Conservation (phyloP, 2,329 filamentous ascomycete species). For the Graphilbum ipis-grandicollis region DNA sequence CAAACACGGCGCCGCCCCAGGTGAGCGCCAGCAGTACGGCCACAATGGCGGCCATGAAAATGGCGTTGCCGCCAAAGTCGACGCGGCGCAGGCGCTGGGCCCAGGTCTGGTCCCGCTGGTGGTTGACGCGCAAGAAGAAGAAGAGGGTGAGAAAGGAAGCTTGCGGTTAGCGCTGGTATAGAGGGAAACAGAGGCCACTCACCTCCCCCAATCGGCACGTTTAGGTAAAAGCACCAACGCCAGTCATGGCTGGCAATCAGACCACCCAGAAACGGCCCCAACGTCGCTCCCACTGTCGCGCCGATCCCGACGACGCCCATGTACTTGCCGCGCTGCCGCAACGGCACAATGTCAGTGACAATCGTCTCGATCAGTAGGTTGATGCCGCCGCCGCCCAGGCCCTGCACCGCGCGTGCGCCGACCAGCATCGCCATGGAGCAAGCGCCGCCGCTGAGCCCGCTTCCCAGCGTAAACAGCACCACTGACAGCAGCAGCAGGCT, state of each 20-base stretch:
- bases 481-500: slow-evolving; percentile 42
- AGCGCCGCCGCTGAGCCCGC: slow-evolving; percentile 13
- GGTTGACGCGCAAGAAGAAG: slow-evolving; percentile 11
- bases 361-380: slow-evolving; percentile 15
- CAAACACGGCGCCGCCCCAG: slow-evolving; percentile 21
- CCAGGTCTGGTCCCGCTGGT: slow-evolving; percentile 7
- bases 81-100: slow-evolving; percentile 15
- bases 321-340: slow-evolving; percentile 9
- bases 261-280: slow-evolving; percentile 10
- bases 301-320: slow-evolving; percentile 6
- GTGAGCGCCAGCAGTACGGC: slow-evolving; percentile 24
- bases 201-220: slow-evolving; percentile 18
- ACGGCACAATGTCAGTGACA: slow-evolving; percentile 14
- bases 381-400: slow-evolving; percentile 16
- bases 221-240: slow-evolving; percentile 23
- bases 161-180: slow-evolving; percentile 2
- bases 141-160: slow-evolving; percentile 15
- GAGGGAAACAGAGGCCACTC: too few species aligned
- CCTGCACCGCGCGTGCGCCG: slow-evolving; percentile 16
- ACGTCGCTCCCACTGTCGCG: slow-evolving; percentile 8
- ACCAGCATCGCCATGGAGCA: slow-evolving; percentile 13
- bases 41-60: slow-evolving; percentile 20
- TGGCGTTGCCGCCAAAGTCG: slow-evolving; percentile 23
- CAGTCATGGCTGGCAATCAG: slow-evolving; percentile 6
- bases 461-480: slow-evolving; percentile 11